These are phyloP conservation scores for Elymus sibiricus DNA, from an alignment of 176 grass and related monocot species.

Conservation along the genomic window DNA sequence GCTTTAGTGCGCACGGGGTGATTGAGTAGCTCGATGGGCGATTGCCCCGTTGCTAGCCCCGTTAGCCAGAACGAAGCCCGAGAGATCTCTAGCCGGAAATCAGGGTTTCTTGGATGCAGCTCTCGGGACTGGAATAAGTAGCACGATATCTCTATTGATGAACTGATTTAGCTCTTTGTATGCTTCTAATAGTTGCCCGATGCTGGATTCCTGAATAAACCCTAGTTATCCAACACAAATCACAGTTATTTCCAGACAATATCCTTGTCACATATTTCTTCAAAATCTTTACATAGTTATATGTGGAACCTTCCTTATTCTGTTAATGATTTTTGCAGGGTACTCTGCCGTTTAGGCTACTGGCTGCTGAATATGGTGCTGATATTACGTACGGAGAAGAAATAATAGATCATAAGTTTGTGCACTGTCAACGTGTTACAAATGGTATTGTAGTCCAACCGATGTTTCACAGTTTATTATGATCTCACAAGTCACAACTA, in stretches of 20 bases:
- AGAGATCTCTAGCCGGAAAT: background rate
- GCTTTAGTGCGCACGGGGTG: background rate
- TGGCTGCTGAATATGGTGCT: conserved; percentile 89
- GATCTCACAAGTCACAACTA: background rate
- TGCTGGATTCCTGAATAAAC: background rate
- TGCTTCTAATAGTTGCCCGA: background rate
- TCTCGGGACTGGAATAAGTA: background rate
- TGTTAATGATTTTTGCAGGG: conserved; percentile 52
- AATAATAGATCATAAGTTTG: conserved; percentile 91
- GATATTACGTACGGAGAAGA: conserved; percentile 98
- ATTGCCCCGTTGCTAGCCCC: background rate
- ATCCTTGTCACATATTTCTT: background rate
- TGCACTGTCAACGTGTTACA: conserved; percentile 68
- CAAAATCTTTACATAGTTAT: background rate
- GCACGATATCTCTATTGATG: background rate
- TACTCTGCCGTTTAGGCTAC: conserved; percentile 73
- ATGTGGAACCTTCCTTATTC: conserved; percentile 16
- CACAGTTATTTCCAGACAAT: background rate
- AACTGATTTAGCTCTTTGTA: background rate
- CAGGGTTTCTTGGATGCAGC: background rate
- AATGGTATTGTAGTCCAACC: conserved; percentile 60
- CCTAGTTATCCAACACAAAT: background rate
- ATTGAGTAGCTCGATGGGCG: background rate
- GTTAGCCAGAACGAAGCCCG: background rate
- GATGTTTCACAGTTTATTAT: conserved; percentile 11